Evolutionary conservation across 352 stramenopile species (phyloP), one percentile per base, ranked within the genome.

Genomic region (Blastocystis hominis): DNA sequence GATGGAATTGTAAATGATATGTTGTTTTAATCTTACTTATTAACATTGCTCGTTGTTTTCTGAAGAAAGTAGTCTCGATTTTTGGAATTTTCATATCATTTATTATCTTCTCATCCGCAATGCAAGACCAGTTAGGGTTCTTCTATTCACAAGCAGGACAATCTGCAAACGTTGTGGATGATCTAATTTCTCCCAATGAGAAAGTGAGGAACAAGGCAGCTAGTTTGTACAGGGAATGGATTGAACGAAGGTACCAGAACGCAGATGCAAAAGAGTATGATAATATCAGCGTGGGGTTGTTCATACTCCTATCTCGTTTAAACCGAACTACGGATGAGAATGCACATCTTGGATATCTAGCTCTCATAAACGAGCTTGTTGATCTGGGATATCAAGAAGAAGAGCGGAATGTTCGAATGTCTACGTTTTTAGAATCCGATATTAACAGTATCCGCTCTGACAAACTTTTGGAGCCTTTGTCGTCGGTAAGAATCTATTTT

Each of bases 351-450:
- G 72, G 72, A 9, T 84, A 68, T 34, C 56, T 84, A 13, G 54
- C 50, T 38, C 46, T 84, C n/a, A 40, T 87, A 30, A 59, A 87
- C 75, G 42, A 87, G 66, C 36, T 87, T 10, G 66, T 87, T 53
- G 77, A 87, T 87, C 62, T 87, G 34, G 62, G 62, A 61, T 87
- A 87, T 87, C 77, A 76, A 46, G 77, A 87, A 77, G 77, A 87
- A 75, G 77, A 87, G 3, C 77, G 77, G 10, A 87, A 87, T 34
- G 50, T 84, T 15, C 62, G 66, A 20, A 75, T 87, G 77, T 87
- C 62, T 0, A 36, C 55, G 50, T 76, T 77, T 53, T 30, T 87
- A 2, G 66, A 87, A 3, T 63, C 42, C 15, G 70, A 75, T 40
- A 78, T 87, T 20, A 15, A 87, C 6, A 56, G 42, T 47, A 59